Conservation (phyloP, 148 eudicot species). For the Amaranthus palmeri region DNA sequence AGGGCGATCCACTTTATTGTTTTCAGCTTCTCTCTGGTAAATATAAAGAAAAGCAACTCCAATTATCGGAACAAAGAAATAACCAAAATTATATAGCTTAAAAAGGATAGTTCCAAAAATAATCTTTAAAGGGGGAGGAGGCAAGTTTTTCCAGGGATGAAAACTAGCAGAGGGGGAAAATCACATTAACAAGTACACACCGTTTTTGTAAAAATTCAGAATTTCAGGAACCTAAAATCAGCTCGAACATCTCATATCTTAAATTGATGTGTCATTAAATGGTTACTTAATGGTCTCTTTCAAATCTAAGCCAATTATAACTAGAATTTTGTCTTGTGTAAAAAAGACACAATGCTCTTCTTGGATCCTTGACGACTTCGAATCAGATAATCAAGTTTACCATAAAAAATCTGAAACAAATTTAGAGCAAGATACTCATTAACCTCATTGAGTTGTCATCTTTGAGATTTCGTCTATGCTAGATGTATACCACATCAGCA, state of each 20-base stretch:
- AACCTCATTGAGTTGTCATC: neutral
- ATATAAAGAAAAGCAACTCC: constrained; percentile 10
- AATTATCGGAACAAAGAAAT: constrained; percentile 9
- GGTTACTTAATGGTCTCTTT: neutral
- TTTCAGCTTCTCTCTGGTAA: constrained; percentile 70
- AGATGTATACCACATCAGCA: neutral
- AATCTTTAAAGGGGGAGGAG: neutral
- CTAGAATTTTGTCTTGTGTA: neutral
- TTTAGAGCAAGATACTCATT: neutral
- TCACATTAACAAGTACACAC: too few relatives aligned
- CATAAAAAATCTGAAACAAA: neutral
- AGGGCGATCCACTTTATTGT: constrained; percentile 31
- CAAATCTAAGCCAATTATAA: neutral
- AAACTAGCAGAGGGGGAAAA: too few relatives aligned
- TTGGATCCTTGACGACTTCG: neutral
- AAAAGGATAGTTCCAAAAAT: neutral
- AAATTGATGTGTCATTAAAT: neutral
- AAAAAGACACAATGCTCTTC: neutral
- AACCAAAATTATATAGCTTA: constrained; percentile 1
- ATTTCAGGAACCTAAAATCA: too few relatives aligned
- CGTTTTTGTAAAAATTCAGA: too few relatives aligned
- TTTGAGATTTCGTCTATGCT: neutral
- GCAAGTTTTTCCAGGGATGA: neutral
- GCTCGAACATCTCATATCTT: neutral
- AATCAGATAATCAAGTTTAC: neutral